Conservation (phyloP, 2,329 filamentous ascomycete species). For the Paramyrothecium roridum region DNA sequence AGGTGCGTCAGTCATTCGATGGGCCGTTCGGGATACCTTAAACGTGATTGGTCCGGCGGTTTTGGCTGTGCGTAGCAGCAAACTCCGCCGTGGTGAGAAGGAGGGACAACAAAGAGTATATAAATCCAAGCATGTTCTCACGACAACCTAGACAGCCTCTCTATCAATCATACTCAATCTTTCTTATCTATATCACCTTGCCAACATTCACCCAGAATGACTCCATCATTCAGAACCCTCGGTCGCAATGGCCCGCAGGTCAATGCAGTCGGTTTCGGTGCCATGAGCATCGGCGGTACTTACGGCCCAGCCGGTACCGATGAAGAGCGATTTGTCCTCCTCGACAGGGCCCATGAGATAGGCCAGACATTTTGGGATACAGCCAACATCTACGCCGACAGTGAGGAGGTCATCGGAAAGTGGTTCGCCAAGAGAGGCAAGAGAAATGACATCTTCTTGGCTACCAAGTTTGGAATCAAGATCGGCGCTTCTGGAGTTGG, state of each 20-base stretch:
- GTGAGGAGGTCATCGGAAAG: conserved; percentile 1
- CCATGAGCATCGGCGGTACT: conserved; percentile 33
- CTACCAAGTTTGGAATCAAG: neutral
- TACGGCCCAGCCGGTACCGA: conserved; percentile 22
- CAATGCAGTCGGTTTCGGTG: conserved; percentile 41
- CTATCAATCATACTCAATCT: too few species aligned
- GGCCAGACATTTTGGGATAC: conserved; percentile 43
- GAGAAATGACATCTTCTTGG: conserved; percentile 1
- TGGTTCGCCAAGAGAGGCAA: conserved; percentile 1
- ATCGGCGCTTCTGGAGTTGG: neutral
- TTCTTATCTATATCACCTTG: neutral
- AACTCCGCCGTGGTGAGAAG: neutral
- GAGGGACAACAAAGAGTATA: neutral
- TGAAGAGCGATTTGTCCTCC: conserved; percentile 33
- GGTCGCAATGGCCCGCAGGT: conserved; percentile 44
- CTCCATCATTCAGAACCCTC: conserved; percentile 16
- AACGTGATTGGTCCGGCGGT: too few species aligned
- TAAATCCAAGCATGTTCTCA: neutral
- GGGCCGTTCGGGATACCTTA: too few species aligned
- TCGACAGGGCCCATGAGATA: conserved; percentile 37
- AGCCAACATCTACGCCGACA: conserved; percentile 38
- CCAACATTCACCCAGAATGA: neutral
- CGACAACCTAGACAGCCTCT: neutral
- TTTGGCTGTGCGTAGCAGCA: too few species aligned
- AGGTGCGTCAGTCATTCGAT: too few species aligned